Conservation (phyloP, 495 filamentous ascomycete species). For the Usnea hakonensis region DNA sequence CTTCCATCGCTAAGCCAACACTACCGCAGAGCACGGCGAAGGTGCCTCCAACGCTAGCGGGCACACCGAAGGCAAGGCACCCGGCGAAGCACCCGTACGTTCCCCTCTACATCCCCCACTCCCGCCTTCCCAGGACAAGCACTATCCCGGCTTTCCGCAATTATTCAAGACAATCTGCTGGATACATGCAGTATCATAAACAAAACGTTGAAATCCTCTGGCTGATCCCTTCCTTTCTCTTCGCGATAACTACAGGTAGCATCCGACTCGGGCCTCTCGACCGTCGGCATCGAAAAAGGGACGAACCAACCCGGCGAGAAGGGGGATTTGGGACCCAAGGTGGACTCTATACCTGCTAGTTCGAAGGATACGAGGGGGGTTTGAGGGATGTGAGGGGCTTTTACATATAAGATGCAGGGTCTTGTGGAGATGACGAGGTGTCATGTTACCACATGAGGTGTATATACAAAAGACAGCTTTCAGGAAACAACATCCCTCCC, state of each 20-base stretch:
- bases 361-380: conserved; percentile 7
- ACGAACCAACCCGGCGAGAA: conserved; percentile 22
- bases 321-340: conserved; percentile 6
- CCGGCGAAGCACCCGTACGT: conserved; percentile 13
- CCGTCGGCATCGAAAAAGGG: conserved; percentile 16
- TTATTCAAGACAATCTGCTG: too few relatives aligned
- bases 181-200: too few relatives aligned
- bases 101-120: neutral
- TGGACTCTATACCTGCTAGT: conserved; percentile 16
- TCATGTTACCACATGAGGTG: too few relatives aligned
- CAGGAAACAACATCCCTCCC: too few relatives aligned
- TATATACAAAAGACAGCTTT: too few relatives aligned
- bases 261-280: conserved; percentile 15
- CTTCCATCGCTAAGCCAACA: neutral
- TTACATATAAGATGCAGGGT: too few relatives aligned
- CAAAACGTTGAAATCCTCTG: too few relatives aligned
- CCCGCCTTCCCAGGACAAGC: too few relatives aligned
- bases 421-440: too few relatives aligned
- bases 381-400: neutral
- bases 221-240: too few relatives aligned
- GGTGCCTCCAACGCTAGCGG: conserved; percentile 20
- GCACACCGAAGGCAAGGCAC: conserved; percentile 18
- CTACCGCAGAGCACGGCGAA: conserved; percentile 6
- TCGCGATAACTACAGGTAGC: too few relatives aligned
- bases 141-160: too few relatives aligned